These are phyloP conservation scores for Blakeslea trispora DNA, from an alignment of 371 early-diverging fungal genomes.

Conservation along the genomic window DNA sequence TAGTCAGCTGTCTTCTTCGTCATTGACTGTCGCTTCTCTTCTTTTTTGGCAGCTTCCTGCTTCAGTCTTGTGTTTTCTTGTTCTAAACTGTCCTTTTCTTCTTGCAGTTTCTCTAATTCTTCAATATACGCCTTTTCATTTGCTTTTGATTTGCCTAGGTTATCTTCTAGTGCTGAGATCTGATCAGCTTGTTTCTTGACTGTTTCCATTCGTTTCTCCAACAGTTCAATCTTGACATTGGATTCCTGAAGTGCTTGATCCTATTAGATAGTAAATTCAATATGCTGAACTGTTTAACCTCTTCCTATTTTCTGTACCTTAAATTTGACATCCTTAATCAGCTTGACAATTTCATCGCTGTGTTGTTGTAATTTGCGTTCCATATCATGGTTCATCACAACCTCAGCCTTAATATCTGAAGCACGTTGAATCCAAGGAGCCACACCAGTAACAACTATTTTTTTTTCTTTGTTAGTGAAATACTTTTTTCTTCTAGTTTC, in stretches of 20 bases:
- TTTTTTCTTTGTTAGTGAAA: too few species aligned
- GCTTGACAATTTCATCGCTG: slow-evolving; percentile 73
- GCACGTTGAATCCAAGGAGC: slow-evolving; percentile 84
- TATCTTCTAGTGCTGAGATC: slow-evolving; percentile 62
- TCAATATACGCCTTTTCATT: slow-evolving; percentile 74
- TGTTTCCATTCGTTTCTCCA: slow-evolving; percentile 75
- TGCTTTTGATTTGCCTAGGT: slow-evolving; percentile 56
- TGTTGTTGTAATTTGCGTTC: slow-evolving; percentile 77
- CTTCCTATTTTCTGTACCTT: slow-evolving; percentile 39
- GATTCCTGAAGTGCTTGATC: slow-evolving; percentile 79
- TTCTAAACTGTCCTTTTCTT: slow-evolving; percentile 72
- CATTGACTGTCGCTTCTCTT: slow-evolving; percentile 42
- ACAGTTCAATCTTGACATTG: slow-evolving; percentile 72
- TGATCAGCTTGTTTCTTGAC: slow-evolving; percentile 72
- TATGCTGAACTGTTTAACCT: too few species aligned
- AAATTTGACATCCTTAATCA: slow-evolving; percentile 71
- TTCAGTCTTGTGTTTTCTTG: slow-evolving; percentile 66
- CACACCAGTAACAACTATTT: slow-evolving; percentile 48
- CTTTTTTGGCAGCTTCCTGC: slow-evolving; percentile 44
- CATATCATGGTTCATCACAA: slow-evolving; percentile 74
- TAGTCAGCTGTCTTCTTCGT: slow-evolving; percentile 30
- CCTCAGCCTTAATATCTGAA: slow-evolving; percentile 76
- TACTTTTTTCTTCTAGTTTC: not conserved
- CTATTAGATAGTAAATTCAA: too few species aligned
- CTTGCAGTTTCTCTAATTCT: slow-evolving; percentile 71